Conservation (phyloP, 1,284 basidiomycete species). For the Cutaneotrichosporon arboriforme region DNA sequence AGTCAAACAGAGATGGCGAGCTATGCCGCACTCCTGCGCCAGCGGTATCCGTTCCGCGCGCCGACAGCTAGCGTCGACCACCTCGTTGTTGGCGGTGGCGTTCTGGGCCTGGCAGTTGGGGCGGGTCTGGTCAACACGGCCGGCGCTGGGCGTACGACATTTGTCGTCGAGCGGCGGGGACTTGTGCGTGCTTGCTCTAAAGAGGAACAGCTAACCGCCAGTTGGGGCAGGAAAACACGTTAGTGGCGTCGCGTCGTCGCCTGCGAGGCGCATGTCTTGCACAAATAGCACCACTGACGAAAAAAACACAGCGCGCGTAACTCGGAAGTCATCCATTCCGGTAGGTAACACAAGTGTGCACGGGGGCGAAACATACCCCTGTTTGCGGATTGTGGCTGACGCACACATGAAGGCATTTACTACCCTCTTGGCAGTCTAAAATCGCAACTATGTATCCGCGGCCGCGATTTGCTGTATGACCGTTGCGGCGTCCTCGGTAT, state of each 20-base stretch:
- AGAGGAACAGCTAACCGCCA: constrained; percentile 11
- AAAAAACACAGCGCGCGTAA: constrained; percentile 90
- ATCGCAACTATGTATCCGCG: constrained; percentile 78
- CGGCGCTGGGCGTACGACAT: constrained; percentile 65
- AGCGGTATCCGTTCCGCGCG: constrained; percentile 48
- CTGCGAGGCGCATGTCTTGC: no score
- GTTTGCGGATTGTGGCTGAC: not conserved
- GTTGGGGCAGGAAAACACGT: constrained; percentile 77
- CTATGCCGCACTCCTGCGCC: constrained; percentile 12
- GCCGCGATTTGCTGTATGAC: constrained; percentile 76
- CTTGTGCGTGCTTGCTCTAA: constrained; percentile 21
- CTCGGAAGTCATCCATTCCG: constrained; percentile 92
- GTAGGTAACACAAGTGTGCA: constrained; percentile 47
- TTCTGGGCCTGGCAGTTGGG: constrained; percentile 80
- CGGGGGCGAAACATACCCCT: not conserved
- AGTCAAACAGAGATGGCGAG: constrained; percentile 1
- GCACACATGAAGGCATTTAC: constrained; percentile 22
- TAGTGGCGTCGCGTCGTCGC: no score
- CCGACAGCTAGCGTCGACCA: constrained; percentile 79
- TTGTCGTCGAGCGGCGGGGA: constrained; percentile 74
- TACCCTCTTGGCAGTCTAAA: constrained; percentile 84
- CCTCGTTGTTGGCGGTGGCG: constrained; percentile 86
- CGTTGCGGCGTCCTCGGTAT: constrained; percentile 65
- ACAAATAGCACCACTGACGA: not conserved
- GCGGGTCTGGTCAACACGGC: constrained; percentile 62